A percentile compares a stretch with the other conserved stretches of the same genome.
phyloP scores from a whole-genome alignment of 176 grass and related monocot species.

The Oryza australiensis region DNA sequence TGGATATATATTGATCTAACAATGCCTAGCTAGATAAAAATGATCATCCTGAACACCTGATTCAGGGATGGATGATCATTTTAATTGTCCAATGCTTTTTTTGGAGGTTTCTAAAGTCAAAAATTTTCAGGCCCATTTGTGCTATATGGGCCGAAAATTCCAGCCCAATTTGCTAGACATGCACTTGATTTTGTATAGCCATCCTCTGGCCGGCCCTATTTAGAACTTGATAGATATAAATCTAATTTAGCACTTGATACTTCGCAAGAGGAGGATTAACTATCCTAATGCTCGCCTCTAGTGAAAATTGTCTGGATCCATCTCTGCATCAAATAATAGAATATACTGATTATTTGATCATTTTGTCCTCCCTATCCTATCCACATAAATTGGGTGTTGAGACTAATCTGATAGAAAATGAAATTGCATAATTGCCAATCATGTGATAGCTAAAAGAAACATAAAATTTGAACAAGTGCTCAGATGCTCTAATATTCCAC shows the following conservation, averaged over 20 bases:
- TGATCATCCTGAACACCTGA: neutral
- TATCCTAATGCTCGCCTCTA: too few species aligned
- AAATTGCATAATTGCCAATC: neutral
- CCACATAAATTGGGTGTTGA: neutral
- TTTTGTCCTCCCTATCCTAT: too few species aligned
- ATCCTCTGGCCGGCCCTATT: neutral
- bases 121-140: neutral
- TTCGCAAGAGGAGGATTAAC: too few species aligned
- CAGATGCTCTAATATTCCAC: neutral
- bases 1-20: neutral
- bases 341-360: neutral
- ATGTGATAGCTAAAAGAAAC: neutral
- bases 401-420: neutral
- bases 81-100: neutral
- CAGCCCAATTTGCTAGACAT: neutral
- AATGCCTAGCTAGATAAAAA: neutral
- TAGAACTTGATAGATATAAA: neutral
- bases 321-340: neutral
- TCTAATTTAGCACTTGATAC: neutral
- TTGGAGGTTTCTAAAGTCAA: neutral
- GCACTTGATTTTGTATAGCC: neutral
- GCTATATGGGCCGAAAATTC: neutral
- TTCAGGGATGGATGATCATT: too few species aligned
- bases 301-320: neutral
- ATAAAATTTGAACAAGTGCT: neutral